Percentiles rank a stretch among this genome's conserved stretches.
Conservation (phyloP, 2,329 filamentous ascomycete species). For the Ascochyta fabae region DNA sequence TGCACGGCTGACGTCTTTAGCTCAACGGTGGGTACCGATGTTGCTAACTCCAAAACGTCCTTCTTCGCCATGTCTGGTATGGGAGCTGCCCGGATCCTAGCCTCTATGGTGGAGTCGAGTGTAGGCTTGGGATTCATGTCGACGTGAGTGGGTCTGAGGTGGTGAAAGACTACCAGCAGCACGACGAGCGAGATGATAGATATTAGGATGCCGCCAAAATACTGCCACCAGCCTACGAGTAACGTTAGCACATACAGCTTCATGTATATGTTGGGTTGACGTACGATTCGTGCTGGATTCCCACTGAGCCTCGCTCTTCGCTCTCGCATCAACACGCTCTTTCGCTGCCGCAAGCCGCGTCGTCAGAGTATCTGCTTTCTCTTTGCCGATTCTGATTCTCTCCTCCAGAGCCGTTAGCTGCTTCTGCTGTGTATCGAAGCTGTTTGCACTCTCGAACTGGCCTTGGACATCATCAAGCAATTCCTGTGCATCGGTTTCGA, state of each 20-base stretch:
- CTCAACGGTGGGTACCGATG: slow-evolving; percentile 5
- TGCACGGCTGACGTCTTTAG: slow-evolving; percentile 11
- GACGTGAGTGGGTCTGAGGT: slow-evolving; percentile 31
- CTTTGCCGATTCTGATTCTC: slow-evolving; percentile 66
- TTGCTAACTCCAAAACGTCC: slow-evolving; percentile 33
- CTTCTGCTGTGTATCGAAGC: slow-evolving; percentile 69
- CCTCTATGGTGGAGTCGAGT: slow-evolving; percentile 27
- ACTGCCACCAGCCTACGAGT: slow-evolving; percentile 59
- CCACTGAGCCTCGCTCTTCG: slow-evolving; percentile 70
- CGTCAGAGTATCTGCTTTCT: slow-evolving; percentile 66
- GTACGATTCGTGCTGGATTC: slow-evolving; percentile 65
- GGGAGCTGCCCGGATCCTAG: slow-evolving; percentile 34
- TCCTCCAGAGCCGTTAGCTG: slow-evolving; percentile 67
- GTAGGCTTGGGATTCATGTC: slow-evolving; percentile 10
- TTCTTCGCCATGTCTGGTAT: slow-evolving; percentile 46
- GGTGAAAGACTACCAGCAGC: slow-evolving; percentile 52
- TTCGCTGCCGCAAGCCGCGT: slow-evolving; percentile 69
- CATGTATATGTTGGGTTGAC: not conserved
- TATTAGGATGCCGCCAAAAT: slow-evolving; percentile 66
- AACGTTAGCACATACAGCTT: slow-evolving; percentile 19
- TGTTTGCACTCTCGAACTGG: slow-evolving; percentile 66
- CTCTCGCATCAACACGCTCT: slow-evolving; percentile 70
- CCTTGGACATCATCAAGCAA: slow-evolving; percentile 65
- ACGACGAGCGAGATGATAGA: slow-evolving; percentile 55
- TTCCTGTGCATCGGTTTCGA: slow-evolving; percentile 65